Evolutionary conservation across 306 rosid species (phyloP), one percentile per base, ranked within the genome.

Genomic region (Canavalia gladiata): DNA sequence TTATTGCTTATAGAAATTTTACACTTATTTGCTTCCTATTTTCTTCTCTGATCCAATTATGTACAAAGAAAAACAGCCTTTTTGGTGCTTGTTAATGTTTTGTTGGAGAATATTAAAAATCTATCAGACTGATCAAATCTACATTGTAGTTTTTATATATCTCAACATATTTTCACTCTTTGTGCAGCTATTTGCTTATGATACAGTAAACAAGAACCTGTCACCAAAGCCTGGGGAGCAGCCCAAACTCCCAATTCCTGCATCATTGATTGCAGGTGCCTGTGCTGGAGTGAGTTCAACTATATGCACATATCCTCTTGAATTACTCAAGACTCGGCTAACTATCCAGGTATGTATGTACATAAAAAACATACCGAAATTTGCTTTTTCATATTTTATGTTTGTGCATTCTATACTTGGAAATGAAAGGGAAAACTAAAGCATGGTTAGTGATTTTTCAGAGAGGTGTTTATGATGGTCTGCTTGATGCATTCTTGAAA

Each of bases 271-370:
- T 72, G 99, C 99, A 18, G 99, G 99, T 25, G 99, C 99, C 47
- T 93, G 97, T 87, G 99, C 98, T 62, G 99, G 99, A 85, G 97
- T 95, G 39, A 93, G 97, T 86, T 92, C 99, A 57, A 95, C 99
- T 13, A 49, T 95, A 37, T 86, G 87, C 84, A 95, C 97, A 5
- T 93, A 95, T 80, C 98, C 99, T 8, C 99, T 95, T 25, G 99
- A 95, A 83, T 84, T 95, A 75, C 84, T 95, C 66, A 95, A 95
- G 85, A 95, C 99, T 46, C 91, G 99, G 69, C 87, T 95, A 85
- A 95, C 99, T 50, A 87, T 95, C 58, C 97, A 95, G 97, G 99
- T 93, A 87, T 58, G 99, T 93, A 87, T 58, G 37, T 54, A 55
- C 72, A 54, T 73, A 42, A 68, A 31, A 42, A n/a, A 9, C 47